Evolutionary conservation across 768 basidiomycete genomes (phyloP).

Genomic region (Cyclocybe aegerita): DNA sequence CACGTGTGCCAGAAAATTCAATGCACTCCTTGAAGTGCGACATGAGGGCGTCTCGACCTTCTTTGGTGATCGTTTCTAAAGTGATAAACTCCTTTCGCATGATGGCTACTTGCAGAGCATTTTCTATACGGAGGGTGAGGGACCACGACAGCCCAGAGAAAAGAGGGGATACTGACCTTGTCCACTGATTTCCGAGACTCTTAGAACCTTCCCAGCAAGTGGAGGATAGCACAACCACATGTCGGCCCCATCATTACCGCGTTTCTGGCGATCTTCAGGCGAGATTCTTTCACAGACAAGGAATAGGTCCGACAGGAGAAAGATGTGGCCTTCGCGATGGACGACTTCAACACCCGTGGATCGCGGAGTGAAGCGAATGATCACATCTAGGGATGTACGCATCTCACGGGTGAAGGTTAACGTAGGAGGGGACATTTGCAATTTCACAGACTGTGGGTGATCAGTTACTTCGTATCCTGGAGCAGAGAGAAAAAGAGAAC

Average conservation of each 20-base stretch:
- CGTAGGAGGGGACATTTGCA: conserved; percentile 84
- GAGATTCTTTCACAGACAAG: conserved; percentile 86
- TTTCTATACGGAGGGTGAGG: conserved; percentile 44
- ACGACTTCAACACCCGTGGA: conserved; percentile 72
- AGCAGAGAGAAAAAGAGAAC: conserved; percentile 35
- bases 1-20: conserved; percentile 73
- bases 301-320: conserved; percentile 91
- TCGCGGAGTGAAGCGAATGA: conserved; percentile 75
- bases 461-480: background rate
- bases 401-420: conserved; percentile 79
- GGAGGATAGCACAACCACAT: conserved; percentile 96
- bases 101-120: conserved; percentile 72
- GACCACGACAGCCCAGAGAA: background rate
- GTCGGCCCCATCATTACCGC: conserved; percentile 62
- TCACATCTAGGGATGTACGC: conserved; percentile 67
- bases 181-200: conserved; percentile 59
- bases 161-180: conserved; percentile 46
- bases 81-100: conserved; percentile 86
- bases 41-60: conserved; percentile 62
- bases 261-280: conserved; percentile 54
- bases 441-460: conserved; percentile 66
- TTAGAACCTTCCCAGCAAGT: conserved; percentile 89
- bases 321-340: conserved; percentile 79
- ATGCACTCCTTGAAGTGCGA: conserved; percentile 81
- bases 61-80: conserved; percentile 58